Conservation (phyloP, 1,284 basidiomycete genomes). For the Tausonia pullulans region DNA sequence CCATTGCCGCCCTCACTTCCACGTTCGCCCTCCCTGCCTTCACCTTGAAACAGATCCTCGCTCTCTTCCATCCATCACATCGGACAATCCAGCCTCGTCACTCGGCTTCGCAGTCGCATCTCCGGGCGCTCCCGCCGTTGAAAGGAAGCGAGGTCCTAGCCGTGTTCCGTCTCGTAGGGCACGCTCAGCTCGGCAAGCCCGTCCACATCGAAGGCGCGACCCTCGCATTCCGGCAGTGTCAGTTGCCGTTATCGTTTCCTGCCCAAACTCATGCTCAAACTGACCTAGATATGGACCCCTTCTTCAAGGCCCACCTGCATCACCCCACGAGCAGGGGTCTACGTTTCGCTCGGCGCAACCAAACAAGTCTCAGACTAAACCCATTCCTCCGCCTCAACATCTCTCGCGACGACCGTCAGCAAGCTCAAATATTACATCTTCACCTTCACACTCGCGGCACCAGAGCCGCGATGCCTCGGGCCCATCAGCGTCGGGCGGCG, state of each 20-base stretch:
- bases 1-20: background rate
- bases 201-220: slow-evolving; percentile 4
- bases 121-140: slow-evolving; percentile 3
- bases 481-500: background rate
- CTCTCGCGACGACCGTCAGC: background rate
- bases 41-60: slow-evolving; percentile 1
- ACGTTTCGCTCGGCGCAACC: background rate
- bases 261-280: background rate
- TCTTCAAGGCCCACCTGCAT: background rate
- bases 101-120: slow-evolving; percentile 11
- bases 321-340: background rate
- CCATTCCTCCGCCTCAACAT: slow-evolving; percentile 12
- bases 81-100: background rate
- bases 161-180: slow-evolving; percentile 8
- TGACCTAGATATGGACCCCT: background rate
- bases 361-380: background rate
- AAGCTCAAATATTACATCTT: background rate
- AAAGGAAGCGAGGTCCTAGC: slow-evolving; percentile 4
- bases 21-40: background rate
- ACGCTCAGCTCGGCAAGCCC: background rate
- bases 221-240: slow-evolving; percentile 10
- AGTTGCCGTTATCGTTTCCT: background rate
- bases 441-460: background rate
- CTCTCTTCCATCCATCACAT: slow-evolving; percentile 8
- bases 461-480: no score